Conservation (phyloP, 345 rosid genomes). For the Nasturtium officinale region DNA sequence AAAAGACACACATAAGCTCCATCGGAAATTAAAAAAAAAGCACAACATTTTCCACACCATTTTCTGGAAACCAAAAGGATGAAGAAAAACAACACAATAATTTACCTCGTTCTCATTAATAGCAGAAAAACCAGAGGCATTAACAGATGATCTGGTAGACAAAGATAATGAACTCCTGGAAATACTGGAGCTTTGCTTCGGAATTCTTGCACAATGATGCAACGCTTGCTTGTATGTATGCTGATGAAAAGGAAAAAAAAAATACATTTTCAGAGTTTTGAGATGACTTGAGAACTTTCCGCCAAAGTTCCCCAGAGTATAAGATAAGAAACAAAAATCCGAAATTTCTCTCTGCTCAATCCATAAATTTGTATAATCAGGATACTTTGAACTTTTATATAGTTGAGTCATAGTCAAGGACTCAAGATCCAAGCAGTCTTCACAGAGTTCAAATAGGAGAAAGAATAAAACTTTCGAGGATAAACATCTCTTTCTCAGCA, state of each 20-base stretch:
- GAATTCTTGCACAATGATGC: slow-evolving; percentile 71
- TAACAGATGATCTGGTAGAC: slow-evolving; percentile 74
- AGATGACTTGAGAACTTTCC: neutral
- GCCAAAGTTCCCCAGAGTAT: neutral
- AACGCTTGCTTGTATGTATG: slow-evolving; percentile 83
- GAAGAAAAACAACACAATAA: slow-evolving; percentile 8
- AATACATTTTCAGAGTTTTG: neutral
- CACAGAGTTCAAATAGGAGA: neutral
- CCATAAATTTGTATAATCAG: neutral
- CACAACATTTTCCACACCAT: neutral
- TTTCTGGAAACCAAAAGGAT: slow-evolving; percentile 13
- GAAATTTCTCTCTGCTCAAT: neutral
- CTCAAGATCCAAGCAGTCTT: neutral
- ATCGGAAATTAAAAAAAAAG: neutral
- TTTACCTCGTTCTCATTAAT: slow-evolving; percentile 88
- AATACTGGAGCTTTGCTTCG: slow-evolving; percentile 71
- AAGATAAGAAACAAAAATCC: neutral
- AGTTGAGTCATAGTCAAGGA: neutral
- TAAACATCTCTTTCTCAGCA: too few relatives aligned
- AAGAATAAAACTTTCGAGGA: neutral
- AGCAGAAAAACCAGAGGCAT: slow-evolving; percentile 62
- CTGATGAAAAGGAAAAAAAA: slow-evolving; percentile 42
- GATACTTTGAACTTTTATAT: neutral
- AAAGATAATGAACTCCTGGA: slow-evolving; percentile 71
- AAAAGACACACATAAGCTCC: slow-evolving; percentile 15